These are phyloP conservation scores for Schizophyllum amplum DNA, from an alignment of 1,284 basidiomycete species.

Conservation along the genomic window DNA sequence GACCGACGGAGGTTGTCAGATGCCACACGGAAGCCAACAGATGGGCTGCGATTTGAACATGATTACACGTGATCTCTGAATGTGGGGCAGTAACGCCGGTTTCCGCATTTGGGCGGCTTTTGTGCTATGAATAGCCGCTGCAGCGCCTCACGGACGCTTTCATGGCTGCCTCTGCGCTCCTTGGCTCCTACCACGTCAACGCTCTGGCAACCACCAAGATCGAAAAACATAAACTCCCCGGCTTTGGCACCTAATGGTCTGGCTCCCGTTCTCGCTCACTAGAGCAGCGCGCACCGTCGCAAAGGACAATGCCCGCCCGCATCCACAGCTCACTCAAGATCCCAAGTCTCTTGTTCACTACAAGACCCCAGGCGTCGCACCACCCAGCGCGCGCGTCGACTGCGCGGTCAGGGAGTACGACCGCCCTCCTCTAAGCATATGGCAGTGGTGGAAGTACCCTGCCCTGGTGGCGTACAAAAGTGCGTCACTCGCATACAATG, in stretches of 20 bases:
- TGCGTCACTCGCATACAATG: slow-evolving; percentile 21
- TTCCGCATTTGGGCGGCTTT: not conserved
- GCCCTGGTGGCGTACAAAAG: slow-evolving; percentile 59
- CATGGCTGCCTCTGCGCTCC: not conserved
- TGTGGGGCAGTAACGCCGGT: not conserved
- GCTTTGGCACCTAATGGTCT: not conserved
- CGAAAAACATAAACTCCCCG: too few species aligned
- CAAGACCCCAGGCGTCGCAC: slow-evolving; percentile 54
- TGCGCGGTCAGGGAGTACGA: slow-evolving; percentile 50
- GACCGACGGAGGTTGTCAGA: not conserved
- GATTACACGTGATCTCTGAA: not conserved
- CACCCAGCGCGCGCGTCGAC: slow-evolving; percentile 64
- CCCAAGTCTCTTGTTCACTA: slow-evolving; percentile 44
- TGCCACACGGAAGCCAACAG: not conserved
- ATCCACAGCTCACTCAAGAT: not conserved
- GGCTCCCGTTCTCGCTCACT: too few species aligned
- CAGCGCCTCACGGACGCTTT: not conserved
- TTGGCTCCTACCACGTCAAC: not conserved
- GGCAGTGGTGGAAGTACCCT: slow-evolving; percentile 66
- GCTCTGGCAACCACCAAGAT: not conserved
- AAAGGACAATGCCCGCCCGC: not conserved
- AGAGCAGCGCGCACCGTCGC: too few species aligned
- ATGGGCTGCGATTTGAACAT: not conserved
- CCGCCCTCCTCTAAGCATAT: slow-evolving; percentile 44
- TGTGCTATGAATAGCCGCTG: not conserved